Conservation (phyloP, 2,329 filamentous ascomycete genomes). For the Pochonia chlamydosporia region DNA sequence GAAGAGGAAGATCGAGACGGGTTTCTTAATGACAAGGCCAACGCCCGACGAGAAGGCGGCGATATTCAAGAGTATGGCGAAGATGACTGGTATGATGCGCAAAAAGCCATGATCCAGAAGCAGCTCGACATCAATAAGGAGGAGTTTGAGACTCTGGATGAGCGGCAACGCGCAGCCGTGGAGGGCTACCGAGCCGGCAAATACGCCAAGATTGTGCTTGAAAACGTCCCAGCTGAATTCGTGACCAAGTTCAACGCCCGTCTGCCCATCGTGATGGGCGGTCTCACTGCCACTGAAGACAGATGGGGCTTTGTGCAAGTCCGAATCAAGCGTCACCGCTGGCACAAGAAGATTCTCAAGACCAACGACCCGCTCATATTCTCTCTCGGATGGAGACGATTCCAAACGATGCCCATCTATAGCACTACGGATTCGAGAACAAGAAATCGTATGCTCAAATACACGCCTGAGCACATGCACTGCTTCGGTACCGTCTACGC, state of each 20-base stretch:
- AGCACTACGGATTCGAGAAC: constrained; percentile 91
- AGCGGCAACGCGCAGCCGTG: constrained; percentile 72
- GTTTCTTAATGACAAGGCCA: constrained; percentile 82
- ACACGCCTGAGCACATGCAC: constrained; percentile 98
- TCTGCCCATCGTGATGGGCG: constrained; percentile 81
- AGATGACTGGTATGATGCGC: constrained; percentile 97
- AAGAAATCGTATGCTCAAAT: constrained; percentile 96
- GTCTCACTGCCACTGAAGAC: constrained; percentile 89
- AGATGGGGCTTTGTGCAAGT: constrained; percentile 94
- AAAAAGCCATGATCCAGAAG: constrained; percentile 92
- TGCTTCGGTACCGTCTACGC: constrained; percentile 96
- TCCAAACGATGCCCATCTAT: constrained; percentile 89
- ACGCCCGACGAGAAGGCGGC: constrained; percentile 63
- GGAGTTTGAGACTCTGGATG: constrained; percentile 85
- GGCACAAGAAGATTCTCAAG: constrained; percentile 99
- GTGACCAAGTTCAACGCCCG: constrained; percentile 73
- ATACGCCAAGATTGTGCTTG: constrained; percentile 86
- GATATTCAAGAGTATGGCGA: constrained; percentile 81
- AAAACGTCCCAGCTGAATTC: constrained; percentile 88
- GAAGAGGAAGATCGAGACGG: constrained; percentile 98
- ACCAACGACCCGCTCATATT: constrained; percentile 97
- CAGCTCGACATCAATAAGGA: constrained; percentile 95
- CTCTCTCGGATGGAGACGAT: constrained; percentile 91
- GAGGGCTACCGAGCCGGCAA: constrained; percentile 90
- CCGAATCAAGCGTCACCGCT: constrained; percentile 92